These are phyloP conservation scores for Suillus weaverae DNA, from an alignment of 768 basidiomycete genomes.

Conservation along the genomic window DNA sequence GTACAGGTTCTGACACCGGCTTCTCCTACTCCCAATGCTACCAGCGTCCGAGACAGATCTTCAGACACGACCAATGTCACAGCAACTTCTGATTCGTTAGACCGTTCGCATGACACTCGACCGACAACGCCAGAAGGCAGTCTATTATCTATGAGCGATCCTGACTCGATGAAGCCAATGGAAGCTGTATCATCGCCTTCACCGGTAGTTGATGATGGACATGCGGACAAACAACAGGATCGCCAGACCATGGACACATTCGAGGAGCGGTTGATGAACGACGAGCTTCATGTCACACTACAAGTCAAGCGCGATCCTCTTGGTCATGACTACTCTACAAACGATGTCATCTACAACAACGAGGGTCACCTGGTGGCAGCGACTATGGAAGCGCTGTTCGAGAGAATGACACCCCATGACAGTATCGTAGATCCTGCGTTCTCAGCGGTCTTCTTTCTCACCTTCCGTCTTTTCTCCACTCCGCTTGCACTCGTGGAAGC, in stretches of 20 bases:
- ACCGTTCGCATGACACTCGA: slow-evolving; percentile 47
- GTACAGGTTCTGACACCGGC: slow-evolving; percentile 47
- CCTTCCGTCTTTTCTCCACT: slow-evolving; percentile 88
- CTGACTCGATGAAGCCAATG: slow-evolving; percentile 41
- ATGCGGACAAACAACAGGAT: slow-evolving; percentile 50
- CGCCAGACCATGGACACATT: slow-evolving; percentile 34
- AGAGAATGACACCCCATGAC: slow-evolving; percentile 96
- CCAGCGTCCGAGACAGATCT: slow-evolving; percentile 40
- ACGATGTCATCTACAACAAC: slow-evolving; percentile 87
- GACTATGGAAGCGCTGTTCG: slow-evolving; percentile 85
- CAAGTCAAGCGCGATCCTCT: slow-evolving; percentile 40
- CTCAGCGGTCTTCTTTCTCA: slow-evolving; percentile 89
- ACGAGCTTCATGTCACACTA: slow-evolving; percentile 47
- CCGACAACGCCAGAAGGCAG: slow-evolving; percentile 49
- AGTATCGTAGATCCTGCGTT: slow-evolving; percentile 86
- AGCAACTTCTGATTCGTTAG: slow-evolving; percentile 45
- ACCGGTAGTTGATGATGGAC: slow-evolving; percentile 47
- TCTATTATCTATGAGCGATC: slow-evolving; percentile 26
- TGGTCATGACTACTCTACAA: slow-evolving; percentile 74
- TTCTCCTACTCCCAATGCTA: slow-evolving; percentile 17
- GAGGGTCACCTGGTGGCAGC: slow-evolving; percentile 92
- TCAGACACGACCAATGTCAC: slow-evolving; percentile 51
- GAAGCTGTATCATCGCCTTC: slow-evolving; percentile 55
- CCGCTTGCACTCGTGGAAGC: slow-evolving; percentile 75
- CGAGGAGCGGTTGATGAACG: slow-evolving; percentile 57